These are phyloP conservation scores for Euphorbia lathyris DNA, from an alignment of 345 rosid species.

Conservation along the genomic window DNA sequence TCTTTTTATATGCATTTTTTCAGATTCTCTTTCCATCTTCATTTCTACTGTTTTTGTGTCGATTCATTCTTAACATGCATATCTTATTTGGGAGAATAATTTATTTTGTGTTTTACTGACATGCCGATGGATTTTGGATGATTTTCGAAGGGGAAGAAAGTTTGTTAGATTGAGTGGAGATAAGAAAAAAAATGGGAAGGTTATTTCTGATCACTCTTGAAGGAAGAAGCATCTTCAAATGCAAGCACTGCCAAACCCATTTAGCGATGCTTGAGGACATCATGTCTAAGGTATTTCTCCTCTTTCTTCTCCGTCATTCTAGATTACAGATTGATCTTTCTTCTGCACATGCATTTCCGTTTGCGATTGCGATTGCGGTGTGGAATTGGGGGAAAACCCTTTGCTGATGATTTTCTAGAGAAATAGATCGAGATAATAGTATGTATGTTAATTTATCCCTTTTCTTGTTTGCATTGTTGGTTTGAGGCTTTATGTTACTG, in stretches of 20 bases:
- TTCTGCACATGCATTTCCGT: not conserved
- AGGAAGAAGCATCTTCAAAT: conserved; percentile 58
- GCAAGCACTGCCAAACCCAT: conserved; percentile 74
- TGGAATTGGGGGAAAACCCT: not conserved
- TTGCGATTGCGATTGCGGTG: not conserved
- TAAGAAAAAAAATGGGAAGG: conserved; percentile 54
- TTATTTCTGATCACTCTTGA: conserved; percentile 53
- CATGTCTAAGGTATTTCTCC: conserved; percentile 73
- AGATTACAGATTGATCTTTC: not conserved
- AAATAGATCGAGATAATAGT: not conserved
- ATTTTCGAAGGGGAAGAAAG: not conserved
- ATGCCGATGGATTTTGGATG: not conserved
- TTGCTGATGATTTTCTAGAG: not conserved
- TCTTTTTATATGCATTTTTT: not conserved
- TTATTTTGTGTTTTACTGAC: not conserved
- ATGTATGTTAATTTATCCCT: not conserved
- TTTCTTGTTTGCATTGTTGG: not conserved
- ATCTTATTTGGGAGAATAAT: not conserved
- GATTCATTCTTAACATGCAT: not conserved
- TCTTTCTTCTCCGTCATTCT: too few relatives aligned
- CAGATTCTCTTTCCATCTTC: not conserved
- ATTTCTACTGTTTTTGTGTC: not conserved
- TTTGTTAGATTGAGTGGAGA: not conserved
- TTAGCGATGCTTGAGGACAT: conserved; percentile 51
- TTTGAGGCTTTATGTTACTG: not conserved